Percentiles rank a stretch among this genome's conserved stretches.
phyloP scores from a whole-genome alignment of 192 early-diverging fungal species.

The Podila epigama region DNA sequence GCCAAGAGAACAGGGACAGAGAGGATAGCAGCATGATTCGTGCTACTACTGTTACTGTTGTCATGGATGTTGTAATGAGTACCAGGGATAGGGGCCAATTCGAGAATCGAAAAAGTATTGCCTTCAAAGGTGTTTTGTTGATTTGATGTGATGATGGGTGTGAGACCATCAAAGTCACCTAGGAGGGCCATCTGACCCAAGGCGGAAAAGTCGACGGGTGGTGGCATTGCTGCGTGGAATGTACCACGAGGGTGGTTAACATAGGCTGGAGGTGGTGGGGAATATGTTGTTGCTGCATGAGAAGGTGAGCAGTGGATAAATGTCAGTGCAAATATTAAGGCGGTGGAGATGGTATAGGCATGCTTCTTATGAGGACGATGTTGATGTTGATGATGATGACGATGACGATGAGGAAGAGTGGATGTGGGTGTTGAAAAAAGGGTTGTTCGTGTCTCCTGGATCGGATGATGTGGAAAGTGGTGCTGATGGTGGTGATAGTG shows the following conservation, averaged over 20 bases:
- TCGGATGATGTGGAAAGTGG: background rate
- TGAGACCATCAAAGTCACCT: conserved; percentile 38
- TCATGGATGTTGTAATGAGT: too few species aligned
- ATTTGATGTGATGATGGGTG: conserved; percentile 14
- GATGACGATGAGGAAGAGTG: background rate
- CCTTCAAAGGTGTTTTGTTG: conserved; percentile 34
- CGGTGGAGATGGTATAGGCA: too few species aligned
- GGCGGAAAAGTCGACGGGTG: conserved; percentile 28
- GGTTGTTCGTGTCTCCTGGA: background rate
- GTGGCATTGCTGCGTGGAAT: conserved; percentile 5
- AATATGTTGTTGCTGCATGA: conserved; percentile 7
- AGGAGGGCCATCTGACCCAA: conserved; percentile 36
- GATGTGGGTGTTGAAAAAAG: too few species aligned
- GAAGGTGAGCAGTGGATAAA: conserved; percentile 1
- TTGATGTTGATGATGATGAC: background rate
- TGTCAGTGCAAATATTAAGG: too few species aligned
- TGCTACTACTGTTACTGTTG: background rate
- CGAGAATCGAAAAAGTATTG: conserved; percentile 32
- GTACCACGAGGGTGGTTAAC: too few species aligned
- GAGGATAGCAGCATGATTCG: background rate
- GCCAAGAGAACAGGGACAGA: conserved; percentile 30
- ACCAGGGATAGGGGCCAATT: conserved; percentile 7
- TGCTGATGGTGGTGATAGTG: background rate
- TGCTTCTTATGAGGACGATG: background rate
- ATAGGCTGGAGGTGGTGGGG: background rate